A percentile compares a stretch with the other conserved stretches of the same genome.
phyloP scores from a whole-genome alignment of 2,329 filamentous ascomycete species.

The Cyanodermella asteris region DNA sequence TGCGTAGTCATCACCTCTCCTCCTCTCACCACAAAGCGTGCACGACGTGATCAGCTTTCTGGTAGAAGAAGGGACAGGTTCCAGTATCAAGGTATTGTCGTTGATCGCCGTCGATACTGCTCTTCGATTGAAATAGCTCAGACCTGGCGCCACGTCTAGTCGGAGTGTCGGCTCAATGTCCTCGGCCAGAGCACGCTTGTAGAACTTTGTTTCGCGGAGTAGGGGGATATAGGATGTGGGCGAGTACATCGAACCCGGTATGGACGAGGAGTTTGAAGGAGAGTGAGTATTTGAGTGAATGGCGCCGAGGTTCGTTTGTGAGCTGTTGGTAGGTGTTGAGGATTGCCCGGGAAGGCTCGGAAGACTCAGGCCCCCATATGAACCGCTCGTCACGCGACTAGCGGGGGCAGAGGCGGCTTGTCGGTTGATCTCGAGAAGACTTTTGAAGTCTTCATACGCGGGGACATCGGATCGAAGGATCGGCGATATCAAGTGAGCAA shows the following conservation, averaged over 20 bases:
- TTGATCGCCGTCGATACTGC: slow-evolving; percentile 65
- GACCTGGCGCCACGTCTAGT: slow-evolving; percentile 67
- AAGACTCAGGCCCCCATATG: slow-evolving; percentile 41
- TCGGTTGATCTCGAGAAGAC: slow-evolving; percentile 48
- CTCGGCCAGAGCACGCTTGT: slow-evolving; percentile 69
- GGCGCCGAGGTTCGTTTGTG: slow-evolving; percentile 36
- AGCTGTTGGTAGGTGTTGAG: slow-evolving; percentile 29
- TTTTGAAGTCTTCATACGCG: slow-evolving; percentile 67
- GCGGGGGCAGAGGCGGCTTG: slow-evolving; percentile 34
- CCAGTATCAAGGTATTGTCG: slow-evolving; percentile 70
- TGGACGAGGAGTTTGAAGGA: slow-evolving; percentile 24
- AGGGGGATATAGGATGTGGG: slow-evolving; percentile 10
- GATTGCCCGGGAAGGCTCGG: slow-evolving; percentile 33
- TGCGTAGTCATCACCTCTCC: slow-evolving; percentile 47
- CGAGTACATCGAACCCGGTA: slow-evolving; percentile 21
- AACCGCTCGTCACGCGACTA: slow-evolving; percentile 51
- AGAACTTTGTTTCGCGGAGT: slow-evolving; percentile 57
- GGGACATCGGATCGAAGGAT: slow-evolving; percentile 62
- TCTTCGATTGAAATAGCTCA: slow-evolving; percentile 82
- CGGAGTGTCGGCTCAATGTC: slow-evolving; percentile 89
- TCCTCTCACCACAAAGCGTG: slow-evolving; percentile 67
- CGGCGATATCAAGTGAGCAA: slow-evolving; percentile 63
- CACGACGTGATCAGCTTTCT: slow-evolving; percentile 41
- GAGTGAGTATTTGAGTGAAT: too few relatives aligned
- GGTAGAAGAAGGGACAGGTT: slow-evolving; percentile 49